Evolutionary conservation across 768 basidiomycete species (phyloP).

Genomic region (Dioszegia aurantiaca): DNA sequence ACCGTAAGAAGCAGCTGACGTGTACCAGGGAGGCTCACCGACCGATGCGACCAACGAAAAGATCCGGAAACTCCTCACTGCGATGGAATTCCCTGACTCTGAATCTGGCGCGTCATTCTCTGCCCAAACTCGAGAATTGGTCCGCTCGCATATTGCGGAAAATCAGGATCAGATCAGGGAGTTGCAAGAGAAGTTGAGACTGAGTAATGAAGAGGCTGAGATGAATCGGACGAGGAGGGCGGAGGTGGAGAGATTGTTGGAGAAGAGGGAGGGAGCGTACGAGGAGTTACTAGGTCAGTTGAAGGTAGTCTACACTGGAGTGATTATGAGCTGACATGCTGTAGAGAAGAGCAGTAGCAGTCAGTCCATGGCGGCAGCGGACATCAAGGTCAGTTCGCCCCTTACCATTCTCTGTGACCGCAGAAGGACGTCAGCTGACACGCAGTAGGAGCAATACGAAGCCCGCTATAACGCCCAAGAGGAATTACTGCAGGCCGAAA

Average conservation of each 20-base stretch:
- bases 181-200: constrained; percentile 80
- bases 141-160: constrained; percentile 83
- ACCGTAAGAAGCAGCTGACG: constrained; percentile 16
- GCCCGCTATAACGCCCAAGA: constrained; percentile 88
- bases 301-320: too few relatives aligned
- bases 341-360: constrained; percentile 34
- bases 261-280: constrained; percentile 83
- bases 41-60: constrained; percentile 38
- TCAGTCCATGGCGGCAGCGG: constrained; percentile 70
- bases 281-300: constrained; percentile 87
- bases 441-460: constrained; percentile 80
- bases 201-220: constrained; percentile 89
- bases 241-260: constrained; percentile 77
- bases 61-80: constrained; percentile 39
- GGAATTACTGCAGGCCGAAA: constrained; percentile 81
- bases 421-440: constrained; percentile 15
- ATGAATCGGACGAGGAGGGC: constrained; percentile 74
- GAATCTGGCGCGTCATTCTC: constrained; percentile 64
- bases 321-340: constrained; percentile 3
- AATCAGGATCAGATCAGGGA: constrained; percentile 81
- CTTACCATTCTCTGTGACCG: constrained; percentile 3
- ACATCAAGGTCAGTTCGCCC: constrained; percentile 68
- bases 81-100: constrained; percentile 54
- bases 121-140: constrained; percentile 51
- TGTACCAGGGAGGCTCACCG: constrained; percentile 34